phyloP scores from a whole-genome alignment of 2,329 filamentous ascomycete species.

The Fusarium caatingaense region DNA sequence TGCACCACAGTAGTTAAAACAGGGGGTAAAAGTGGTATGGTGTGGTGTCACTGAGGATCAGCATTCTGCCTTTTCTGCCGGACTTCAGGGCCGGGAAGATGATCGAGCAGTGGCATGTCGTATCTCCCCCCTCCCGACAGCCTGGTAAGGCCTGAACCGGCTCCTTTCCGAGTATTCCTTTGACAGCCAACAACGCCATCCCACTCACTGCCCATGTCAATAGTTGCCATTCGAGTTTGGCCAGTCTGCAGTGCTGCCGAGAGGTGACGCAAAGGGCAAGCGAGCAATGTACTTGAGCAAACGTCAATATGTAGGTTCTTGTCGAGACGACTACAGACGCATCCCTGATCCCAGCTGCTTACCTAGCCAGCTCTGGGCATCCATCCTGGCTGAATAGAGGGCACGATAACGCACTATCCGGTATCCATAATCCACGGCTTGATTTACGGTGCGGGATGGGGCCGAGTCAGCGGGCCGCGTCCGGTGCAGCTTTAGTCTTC shows the following conservation, averaged over 20 bases:
- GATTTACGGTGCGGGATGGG: conserved; percentile 4
- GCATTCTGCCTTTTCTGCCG: conserved; percentile 13
- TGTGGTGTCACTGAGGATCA: conserved; percentile 24
- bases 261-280: conserved; percentile 1
- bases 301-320: not conserved
- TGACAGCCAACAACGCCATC: conserved; percentile 6
- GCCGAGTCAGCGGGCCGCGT: not conserved
- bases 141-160: conserved; percentile 40
- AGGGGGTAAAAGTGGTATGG: conserved; percentile 20
- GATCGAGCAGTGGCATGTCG: conserved; percentile 20
- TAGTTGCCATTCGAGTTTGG: not conserved
- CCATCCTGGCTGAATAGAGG: not conserved
- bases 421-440: not conserved
- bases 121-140: conserved; percentile 41
- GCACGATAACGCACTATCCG: not conserved
- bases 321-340: not conserved
- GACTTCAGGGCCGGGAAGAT: conserved; percentile 25
- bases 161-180: conserved; percentile 24
- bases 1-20: not conserved
- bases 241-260: not conserved
- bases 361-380: not conserved
- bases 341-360: not conserved
- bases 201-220: conserved; percentile 26
- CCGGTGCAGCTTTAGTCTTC: not conserved
- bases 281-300: conserved; percentile 3